Evolutionary conservation across 2,329 filamentous ascomycete genomes (phyloP), one percentile per base, ranked within the genome.

Genomic region (Monosporascus sp.): DNA sequence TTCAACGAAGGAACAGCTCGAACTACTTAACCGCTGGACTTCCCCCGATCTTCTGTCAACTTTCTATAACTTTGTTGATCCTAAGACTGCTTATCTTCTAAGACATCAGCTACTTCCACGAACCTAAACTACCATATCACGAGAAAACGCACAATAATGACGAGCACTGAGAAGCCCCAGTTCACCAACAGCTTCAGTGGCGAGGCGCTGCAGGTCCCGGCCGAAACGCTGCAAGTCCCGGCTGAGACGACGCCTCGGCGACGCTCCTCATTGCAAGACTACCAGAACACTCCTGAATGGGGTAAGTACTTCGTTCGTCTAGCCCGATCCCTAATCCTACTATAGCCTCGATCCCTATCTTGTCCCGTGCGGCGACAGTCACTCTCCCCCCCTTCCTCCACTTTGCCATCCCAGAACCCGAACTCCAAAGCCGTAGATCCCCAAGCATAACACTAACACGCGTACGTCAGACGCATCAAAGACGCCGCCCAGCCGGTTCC

Each of bases 401-500:
- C 47, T 47, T 11, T 37, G 15, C 47, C 55, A 38, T 37, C 49
- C 43, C 6, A 47, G 37, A 18, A 37, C 41, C 44, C 25, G 20
- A 51, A 47, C 7, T 48, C 39, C 58, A 54, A 53, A 59, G 11
- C 41, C 6, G 20, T 14, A 44, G 11, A 9, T 22, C 41, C 20
- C 41, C 41, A 45, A 27, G 17, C 7, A 37, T 20, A 14, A 15
- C 39, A 14, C 45, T 43, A 18, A 51, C 47, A 53, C 45, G 18
- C 15, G 31, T 45, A 17, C 11, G 37, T 55, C 48, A 83, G 84
- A 88, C 68, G 84, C 84, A 4, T 77, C 80, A 60, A 87, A 87
- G 69, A 83, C 85, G 0, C 82, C 82, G 2, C 84, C 84, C 9
- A 84, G 79, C 57, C 81, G 82, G 47, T 87, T 88, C 72, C 84